Evolutionary conservation across 1,284 basidiomycete species (phyloP).

Genomic region (Gymnopus androsaceus): DNA sequence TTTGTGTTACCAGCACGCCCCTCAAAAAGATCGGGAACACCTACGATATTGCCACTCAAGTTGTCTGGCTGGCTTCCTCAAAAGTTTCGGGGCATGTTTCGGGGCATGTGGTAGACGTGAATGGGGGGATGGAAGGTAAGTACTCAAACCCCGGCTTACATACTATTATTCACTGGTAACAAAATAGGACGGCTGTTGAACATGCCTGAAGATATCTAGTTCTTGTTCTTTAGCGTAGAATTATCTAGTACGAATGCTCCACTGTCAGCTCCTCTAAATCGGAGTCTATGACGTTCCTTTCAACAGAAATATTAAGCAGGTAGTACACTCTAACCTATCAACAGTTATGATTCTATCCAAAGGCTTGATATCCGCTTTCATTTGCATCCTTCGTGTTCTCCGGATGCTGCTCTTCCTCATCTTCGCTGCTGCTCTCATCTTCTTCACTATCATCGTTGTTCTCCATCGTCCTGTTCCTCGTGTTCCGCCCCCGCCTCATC

Average conservation of each 20-base stretch:
- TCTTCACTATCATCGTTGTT: neutral
- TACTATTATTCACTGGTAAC: no score
- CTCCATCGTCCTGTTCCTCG: constrained; percentile 25
- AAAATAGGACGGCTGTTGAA: constrained; percentile 5
- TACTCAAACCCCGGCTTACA: neutral
- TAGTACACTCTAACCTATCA: no score
- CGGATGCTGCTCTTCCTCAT: neutral
- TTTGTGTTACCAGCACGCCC: constrained; percentile 50
- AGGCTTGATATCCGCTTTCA: neutral
- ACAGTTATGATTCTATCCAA: no score
- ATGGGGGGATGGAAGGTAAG: constrained; percentile 78
- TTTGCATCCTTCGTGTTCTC: neutral
- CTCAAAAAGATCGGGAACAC: constrained; percentile 70
- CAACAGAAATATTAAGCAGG: no score
- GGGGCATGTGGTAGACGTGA: constrained; percentile 70
- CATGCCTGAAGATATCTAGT: neutral
- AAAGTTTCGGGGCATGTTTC: constrained; percentile 71
- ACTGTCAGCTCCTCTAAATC: no score
- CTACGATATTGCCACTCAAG: constrained; percentile 65
- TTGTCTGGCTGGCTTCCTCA: constrained; percentile 62
- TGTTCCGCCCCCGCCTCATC: constrained; percentile 35
- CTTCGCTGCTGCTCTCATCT: neutral
- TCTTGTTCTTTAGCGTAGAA: no score
- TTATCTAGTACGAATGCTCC: no score
- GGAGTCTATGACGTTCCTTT: no score